Evolutionary conservation across 106 monocot genomes (phyloP), one percentile per base, ranked within the genome.

Genomic region (Dendrobium officinale): DNA sequence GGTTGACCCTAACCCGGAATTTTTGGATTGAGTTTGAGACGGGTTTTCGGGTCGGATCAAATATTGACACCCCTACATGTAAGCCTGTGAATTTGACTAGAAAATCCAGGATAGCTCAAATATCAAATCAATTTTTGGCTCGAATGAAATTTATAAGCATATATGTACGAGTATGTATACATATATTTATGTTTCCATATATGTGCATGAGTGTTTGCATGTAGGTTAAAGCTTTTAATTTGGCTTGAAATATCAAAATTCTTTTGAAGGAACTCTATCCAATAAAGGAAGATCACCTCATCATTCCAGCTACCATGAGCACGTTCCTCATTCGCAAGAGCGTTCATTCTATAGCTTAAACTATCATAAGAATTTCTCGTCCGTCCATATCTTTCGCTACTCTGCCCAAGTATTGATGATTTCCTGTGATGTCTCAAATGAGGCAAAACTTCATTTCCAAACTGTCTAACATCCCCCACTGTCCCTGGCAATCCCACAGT

Each of bases 351-450:
- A 64, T 72, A 51, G 5, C 79, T 70, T 47, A 73, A 82, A 64
- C 84, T 84, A 54, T 72, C 49, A 72, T 81, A 24, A 5, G 66
- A 47, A 82, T 19, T 81, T 73, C 89, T 84, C 26, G 37, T 7
- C 42, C 87, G 80, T 75, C 78, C 79, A 70, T 79, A 82, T 82
- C 87, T 87, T 41, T 82, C 83, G 68, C 59, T 79, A 5, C 17
- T 80, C 37, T 78, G 87, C 43, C 78, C 81, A 44, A 80, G 85
- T 0, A 51, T 10, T 1, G 2, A 51, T 51, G 51, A 51, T 51
- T 51, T 16, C 67, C 89, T 84, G 20, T 78, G 54, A 78, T 68
- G 70, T 72, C 86, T 80, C 0, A 72, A 73, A 18, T 84, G 77
- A 49, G 67, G 67, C 22, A 56, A 17, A 59, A 17, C 16, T 51